Base-by-base conservation (phyloP, 345 rosid species). In the Euphorbia lathyris region DNA sequence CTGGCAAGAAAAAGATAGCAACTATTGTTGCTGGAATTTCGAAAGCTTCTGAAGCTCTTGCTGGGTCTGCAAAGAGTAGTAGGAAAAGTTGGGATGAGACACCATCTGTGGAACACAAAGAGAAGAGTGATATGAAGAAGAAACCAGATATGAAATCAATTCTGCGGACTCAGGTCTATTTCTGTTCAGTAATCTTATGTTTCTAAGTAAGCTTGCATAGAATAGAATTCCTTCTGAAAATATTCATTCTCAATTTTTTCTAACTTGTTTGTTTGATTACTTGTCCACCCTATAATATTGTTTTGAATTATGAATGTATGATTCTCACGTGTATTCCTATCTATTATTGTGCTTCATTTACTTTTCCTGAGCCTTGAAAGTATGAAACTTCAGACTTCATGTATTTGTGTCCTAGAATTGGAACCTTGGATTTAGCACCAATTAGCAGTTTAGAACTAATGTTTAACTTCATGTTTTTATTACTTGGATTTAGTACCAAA, bases 121-220 rank as follows among this genome's bases (percentile, higher is more conserved):
- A 84, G 76, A 89, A 82, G 72, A 38, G 32, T 38, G 76, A 66
- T 20, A 78, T 48, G n/a, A 88, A 78, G 82, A 80, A 71, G 68
- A 94, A 85, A 64, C 86, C 84, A 0, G 86, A 90, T 76, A 70
- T 77, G 30, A 86, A 85, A 79, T 84, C 93, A 17, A 90, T 91
- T 82, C 76, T 94, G 84, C 84, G 97, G 58, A 90, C 97, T 68
- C 99, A 89, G 94, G 98, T 89, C 76, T 42, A 16, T n/a, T 55
- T 52, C 10, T 29, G 40, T 43, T n/a, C 3, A 19, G 4, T 38
- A 27, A 25, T n/a, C 47, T 8, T 26, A 29, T 3, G 17, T 9
- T 26, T 29, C 6, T 12, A 12, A 50, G 5, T 1, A 27, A 19
- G 23, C 27, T 50, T 29, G 20, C 29, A 26, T 30, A 3, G 69